Evolutionary conservation across 169 alveolate species (phyloP).

Genomic region (Cryptosporidium sp.): DNA sequence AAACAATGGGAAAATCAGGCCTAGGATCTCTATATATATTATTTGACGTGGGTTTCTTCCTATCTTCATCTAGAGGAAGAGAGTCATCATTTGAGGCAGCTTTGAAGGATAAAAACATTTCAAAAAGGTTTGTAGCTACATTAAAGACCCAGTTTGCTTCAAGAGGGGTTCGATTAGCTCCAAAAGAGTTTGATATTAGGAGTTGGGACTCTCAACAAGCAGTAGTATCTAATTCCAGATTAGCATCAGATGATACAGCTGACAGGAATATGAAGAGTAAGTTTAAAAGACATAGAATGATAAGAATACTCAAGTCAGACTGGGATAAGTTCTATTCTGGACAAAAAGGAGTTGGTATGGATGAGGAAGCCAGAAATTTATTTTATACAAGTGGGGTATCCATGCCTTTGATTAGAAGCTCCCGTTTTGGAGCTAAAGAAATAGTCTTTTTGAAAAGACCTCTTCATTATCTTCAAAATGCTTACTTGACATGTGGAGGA

Average conservation of each 20-base stretch:
- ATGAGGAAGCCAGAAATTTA: slow-evolving; percentile 69
- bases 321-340: slow-evolving; percentile 59
- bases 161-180: slow-evolving; percentile 30
- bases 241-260: slow-evolving; percentile 44
- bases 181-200: slow-evolving; percentile 12
- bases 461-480: slow-evolving; percentile 20
- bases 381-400: slow-evolving; percentile 51
- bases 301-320: slow-evolving; percentile 29
- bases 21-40: slow-evolving; percentile 36
- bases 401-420: slow-evolving; percentile 38
- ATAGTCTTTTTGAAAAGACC: slow-evolving; percentile 53
- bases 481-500: slow-evolving; percentile 27
- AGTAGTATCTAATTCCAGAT: slow-evolving; percentile 18
- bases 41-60: slow-evolving; percentile 43
- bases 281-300: slow-evolving; percentile 24
- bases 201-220: slow-evolving; percentile 33
- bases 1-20: neutral
- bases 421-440: slow-evolving; percentile 42
- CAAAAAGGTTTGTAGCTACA: slow-evolving; percentile 42
- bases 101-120: slow-evolving; percentile 7
- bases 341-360: slow-evolving; percentile 15
- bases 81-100: slow-evolving; percentile 46
- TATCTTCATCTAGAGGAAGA: slow-evolving; percentile 46
- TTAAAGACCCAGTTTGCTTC: slow-evolving; percentile 54
- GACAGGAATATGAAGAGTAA: slow-evolving; percentile 33